A percentile compares a stretch with the other conserved stretches of the same genome.
Evolutionary conservation across 345 rosid species (phyloP).

Genomic region (Citrus reticulata): DNA sequence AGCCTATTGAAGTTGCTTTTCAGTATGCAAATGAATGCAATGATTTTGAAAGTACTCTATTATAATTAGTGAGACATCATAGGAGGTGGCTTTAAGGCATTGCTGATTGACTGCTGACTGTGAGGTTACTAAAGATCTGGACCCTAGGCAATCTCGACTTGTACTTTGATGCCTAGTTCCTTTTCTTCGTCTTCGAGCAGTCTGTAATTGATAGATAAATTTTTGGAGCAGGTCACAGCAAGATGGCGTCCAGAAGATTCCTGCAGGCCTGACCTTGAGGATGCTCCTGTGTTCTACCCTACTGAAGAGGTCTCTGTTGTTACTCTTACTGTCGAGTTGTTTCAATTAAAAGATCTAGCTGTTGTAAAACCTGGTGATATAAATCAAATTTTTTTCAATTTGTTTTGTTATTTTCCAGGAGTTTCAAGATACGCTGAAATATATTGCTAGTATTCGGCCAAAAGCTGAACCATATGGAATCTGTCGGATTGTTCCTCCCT

Average conservation of each 20-base stretch:
- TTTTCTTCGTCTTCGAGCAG: conserved; percentile 11
- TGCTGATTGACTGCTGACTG: conserved; percentile 5
- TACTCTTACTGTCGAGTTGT: conserved; percentile 18
- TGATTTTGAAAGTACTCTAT: neutral
- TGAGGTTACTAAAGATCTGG: neutral
- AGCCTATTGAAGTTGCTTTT: neutral
- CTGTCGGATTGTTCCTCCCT: conserved; percentile 96
- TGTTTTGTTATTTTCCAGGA: conserved; percentile 49
- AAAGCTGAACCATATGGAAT: conserved; percentile 92
- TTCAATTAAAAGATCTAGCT: neutral
- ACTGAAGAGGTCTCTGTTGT: conserved; percentile 71
- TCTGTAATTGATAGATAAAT: conserved; percentile 14
- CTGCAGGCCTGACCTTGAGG: conserved; percentile 67
- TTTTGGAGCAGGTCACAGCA: conserved; percentile 57
- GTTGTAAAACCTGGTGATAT: neutral
- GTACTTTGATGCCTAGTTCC: neutral
- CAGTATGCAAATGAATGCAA: neutral
- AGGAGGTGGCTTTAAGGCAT: neutral
- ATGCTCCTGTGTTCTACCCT: conserved; percentile 90
- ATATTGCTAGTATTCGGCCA: conserved; percentile 76
- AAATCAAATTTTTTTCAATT: conserved; percentile 21
- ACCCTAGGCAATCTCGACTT: neutral
- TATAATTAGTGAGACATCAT: conserved; percentile 2
- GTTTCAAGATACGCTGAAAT: conserved; percentile 87
- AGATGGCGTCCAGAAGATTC: conserved; percentile 84